A percentile compares a stretch with the other conserved stretches of the same genome.
Conservation (phyloP, 2,329 filamentous ascomycete species). For the Aspergillus sp. region DNA sequence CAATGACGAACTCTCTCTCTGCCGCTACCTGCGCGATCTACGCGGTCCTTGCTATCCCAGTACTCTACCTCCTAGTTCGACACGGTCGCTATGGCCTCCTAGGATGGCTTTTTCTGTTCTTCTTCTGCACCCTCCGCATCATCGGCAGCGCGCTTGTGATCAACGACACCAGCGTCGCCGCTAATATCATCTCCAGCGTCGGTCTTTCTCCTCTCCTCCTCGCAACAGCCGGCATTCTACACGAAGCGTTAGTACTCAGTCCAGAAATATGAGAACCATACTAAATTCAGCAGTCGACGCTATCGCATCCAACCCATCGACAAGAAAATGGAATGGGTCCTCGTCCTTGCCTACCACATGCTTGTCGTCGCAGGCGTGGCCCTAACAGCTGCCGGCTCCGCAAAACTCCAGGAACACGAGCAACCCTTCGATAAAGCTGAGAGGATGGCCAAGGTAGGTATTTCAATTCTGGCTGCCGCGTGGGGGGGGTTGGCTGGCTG, state of each 20-base stretch:
- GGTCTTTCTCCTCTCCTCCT: conserved; percentile 39
- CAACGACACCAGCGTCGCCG: conserved; percentile 18
- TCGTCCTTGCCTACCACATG: conserved; percentile 11
- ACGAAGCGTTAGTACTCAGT: conserved; percentile 31
- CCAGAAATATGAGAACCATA: not conserved
- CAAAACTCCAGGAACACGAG: conserved; percentile 9
- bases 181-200: conserved; percentile 36
- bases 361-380: conserved; percentile 14
- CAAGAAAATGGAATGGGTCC: not conserved
- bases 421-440: conserved; percentile 12
- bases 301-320: conserved; percentile 15
- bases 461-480: conserved; percentile 8
- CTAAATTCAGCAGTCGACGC: conserved; percentile 10
- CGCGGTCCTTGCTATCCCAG: conserved; percentile 27
- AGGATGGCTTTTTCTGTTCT: conserved; percentile 39
- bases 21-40: conserved; percentile 30
- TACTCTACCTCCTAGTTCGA: conserved; percentile 29
- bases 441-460: conserved; percentile 12
- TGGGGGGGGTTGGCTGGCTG: conserved; percentile 13
- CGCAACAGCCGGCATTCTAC: conserved; percentile 28
- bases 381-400: conserved; percentile 12
- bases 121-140: conserved; percentile 40
- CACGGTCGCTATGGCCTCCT: conserved; percentile 36
- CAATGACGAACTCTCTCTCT: not conserved
- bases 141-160: conserved; percentile 24